Conservation (phyloP, 805 yeast species). For the Wickerhamiella slavikovae region DNA sequence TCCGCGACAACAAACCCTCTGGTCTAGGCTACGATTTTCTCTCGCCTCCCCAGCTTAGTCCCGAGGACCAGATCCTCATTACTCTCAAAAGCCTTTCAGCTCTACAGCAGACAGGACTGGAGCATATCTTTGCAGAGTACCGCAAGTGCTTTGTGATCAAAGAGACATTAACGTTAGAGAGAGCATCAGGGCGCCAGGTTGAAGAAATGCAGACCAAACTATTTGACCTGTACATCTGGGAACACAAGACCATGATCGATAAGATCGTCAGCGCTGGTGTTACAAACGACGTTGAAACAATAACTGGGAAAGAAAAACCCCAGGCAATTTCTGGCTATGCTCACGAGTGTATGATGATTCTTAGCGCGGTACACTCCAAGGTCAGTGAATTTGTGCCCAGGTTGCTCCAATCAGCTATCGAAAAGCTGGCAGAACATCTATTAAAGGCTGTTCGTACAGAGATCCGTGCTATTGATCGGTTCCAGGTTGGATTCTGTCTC, state of each 20-base stretch:
- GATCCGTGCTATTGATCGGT: slow-evolving; percentile 24
- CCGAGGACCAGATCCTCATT: slow-evolving; percentile 29
- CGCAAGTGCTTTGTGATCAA: slow-evolving; percentile 2
- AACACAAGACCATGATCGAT: slow-evolving; percentile 30
- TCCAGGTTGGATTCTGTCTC: slow-evolving; percentile 27
- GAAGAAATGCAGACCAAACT: slow-evolving; percentile 25
- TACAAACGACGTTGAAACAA: slow-evolving; percentile 22
- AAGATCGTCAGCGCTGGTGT: slow-evolving; percentile 25
- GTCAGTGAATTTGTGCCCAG: slow-evolving; percentile 29
- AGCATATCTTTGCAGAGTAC: slow-evolving; percentile 18
- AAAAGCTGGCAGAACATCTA: slow-evolving; percentile 24
- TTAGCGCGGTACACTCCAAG: slow-evolving; percentile 32
- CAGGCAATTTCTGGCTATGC: slow-evolving; percentile 22
- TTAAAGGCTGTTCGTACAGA: slow-evolving; percentile 20
- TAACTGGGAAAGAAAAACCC: slow-evolving; percentile 24
- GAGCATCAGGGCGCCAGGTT: no score
- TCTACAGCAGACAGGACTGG: slow-evolving; percentile 26
- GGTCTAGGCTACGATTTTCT: slow-evolving; percentile 13
- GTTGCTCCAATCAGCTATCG: slow-evolving; percentile 25
- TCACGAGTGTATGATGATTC: slow-evolving; percentile 27
- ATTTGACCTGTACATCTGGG: slow-evolving; percentile 27
- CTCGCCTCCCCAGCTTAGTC: slow-evolving; percentile 24
- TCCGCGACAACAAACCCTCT: no score
- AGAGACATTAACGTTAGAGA: neutral
- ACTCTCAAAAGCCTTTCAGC: slow-evolving; percentile 34